Base-by-base conservation (phyloP, 1,139 yeast species). In the Yamadazyma kanchanaburiensis region DNA sequence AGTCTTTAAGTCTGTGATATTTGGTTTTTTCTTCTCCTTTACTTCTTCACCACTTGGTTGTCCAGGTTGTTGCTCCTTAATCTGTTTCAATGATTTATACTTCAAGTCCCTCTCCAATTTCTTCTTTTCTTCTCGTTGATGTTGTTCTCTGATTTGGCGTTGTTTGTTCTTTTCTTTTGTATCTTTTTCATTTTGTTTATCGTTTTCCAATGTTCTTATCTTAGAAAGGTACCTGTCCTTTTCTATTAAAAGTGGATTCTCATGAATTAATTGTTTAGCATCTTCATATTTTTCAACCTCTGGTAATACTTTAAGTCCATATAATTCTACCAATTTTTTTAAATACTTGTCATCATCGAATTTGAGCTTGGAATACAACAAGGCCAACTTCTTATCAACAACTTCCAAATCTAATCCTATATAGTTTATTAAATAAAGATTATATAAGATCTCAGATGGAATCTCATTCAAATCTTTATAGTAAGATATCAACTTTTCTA, bases 231-330 rank as follows among this genome's bases (percentile, higher is more conserved):
- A 41, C 3, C 15, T 11, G 3, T 35, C 39, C 11, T 48, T 45
- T 15, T 36, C 31, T 12, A 38, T 31, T 27, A 48, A 48, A 2
- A 45, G 12, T 1, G 44, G 42, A 30, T 55, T 54, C 19, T 46
- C 48, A 11, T 46, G 41, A 9, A 63, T 47, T 10, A 65, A 45
- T 20, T 33, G 35, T 22, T 37, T 46, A 1, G 72, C 63, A 25
- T 59, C 57, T 2, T 48, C 49, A 30, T 48, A 55, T 22, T 49
- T 40, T 20, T 55, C 53, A 21, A 48, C 40, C 4, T 52, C 52
- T 1, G 70, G 68, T 25, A 64, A 51, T 2, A 65, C 55, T 37
- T 64, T 64, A 40, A 58, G 60, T 6, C 60, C 55, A 31, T 55
- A 58, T 37, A 65, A 51, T 25, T 65, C 64, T 8, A 56, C 36